Base-by-base conservation (phyloP, 352 stramenopile genomes). In the Phytophthora citricola region DNA sequence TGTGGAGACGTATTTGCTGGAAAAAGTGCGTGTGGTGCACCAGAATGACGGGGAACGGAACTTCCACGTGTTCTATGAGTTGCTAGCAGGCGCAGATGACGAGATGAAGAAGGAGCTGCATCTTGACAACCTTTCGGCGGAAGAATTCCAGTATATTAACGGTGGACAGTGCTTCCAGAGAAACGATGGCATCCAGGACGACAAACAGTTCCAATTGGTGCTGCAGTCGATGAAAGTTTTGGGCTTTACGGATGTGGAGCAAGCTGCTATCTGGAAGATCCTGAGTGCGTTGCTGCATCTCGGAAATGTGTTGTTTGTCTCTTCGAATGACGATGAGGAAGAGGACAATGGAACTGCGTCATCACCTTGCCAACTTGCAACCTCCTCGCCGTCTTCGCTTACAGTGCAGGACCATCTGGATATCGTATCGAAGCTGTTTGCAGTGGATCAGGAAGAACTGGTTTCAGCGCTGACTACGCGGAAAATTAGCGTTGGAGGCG, bases 1-100 rank as follows among this genome's bases (percentile, higher is more conserved):
- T 0, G 78, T 85, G 48, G 81, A 95, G 54, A 97, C 89, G 12
- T 98, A 98, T 57, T 68, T 98, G 4, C 78, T 98, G 49, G 95
- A 99, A 74, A 98, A 98, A 64, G 90, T 97, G 44, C 85, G 91
- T 34, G 75, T 96, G 31, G 74, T 95, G n/a, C 85, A 85, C 38
- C 87, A 94, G 66, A 80, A 78, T 7, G 57, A 73, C 4, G 82
- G 81, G 14, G 88, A 95, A 55, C 83, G 88, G 22, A 93, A 92
- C 62, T 95, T 89, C 52, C 88, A 95, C 65, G 66, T 92, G 26
- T 93, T 95, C 63, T 95, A 94, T 49, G 80, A 93, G 34, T 68
- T 95, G 12, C 60, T 94, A 20, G 75, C 76, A 29, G 79, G 79
- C 66, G 81, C 77, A 57, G 66, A 81, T 71, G 71, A 71, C 12